A percentile compares a stretch with the other conserved stretches of the same genome.
Evolutionary conservation across 2,329 filamentous ascomycete genomes (phyloP).

Genomic region (Lizonia empirigonia): DNA sequence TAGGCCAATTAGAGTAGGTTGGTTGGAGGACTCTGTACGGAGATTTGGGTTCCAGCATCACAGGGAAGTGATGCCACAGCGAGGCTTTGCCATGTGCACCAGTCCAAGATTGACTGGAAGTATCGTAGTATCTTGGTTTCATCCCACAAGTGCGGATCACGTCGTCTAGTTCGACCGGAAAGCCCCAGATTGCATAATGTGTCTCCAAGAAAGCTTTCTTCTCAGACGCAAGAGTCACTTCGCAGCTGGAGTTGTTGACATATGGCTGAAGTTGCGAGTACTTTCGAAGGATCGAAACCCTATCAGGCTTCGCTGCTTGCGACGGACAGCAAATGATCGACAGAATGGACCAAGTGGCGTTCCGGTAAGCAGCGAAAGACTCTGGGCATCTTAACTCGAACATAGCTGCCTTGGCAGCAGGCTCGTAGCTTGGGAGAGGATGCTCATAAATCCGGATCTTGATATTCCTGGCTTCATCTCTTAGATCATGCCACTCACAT

Average conservation of each 20-base stretch:
- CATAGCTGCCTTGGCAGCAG: conserved; percentile 52
- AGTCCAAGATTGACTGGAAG: conserved; percentile 48
- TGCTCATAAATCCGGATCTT: conserved; percentile 57
- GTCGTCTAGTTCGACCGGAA: conserved; percentile 51
- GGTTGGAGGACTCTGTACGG: conserved; percentile 47
- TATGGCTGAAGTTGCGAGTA: conserved; percentile 45
- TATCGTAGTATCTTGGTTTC: conserved; percentile 57
- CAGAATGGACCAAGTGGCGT: conserved; percentile 59
- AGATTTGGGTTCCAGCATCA: conserved; percentile 48
- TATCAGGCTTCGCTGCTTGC: neutral
- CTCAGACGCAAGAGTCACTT: conserved; percentile 52
- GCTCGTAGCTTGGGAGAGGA: conserved; percentile 51
- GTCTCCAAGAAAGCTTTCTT: conserved; percentile 56
- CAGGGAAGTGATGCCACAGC: conserved; percentile 54
- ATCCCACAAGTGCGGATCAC: conserved; percentile 57
- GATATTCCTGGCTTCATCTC: conserved; percentile 47
- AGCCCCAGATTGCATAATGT: conserved; percentile 53
- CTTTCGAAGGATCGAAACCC: conserved; percentile 31
- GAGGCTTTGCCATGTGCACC: conserved; percentile 40
- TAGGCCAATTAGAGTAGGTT: conserved; percentile 45
- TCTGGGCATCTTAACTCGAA: conserved; percentile 59
- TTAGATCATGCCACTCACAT: conserved; percentile 45
- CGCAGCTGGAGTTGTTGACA: conserved; percentile 5
- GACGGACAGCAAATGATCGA: conserved; percentile 39
- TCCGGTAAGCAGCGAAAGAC: conserved; percentile 57